phyloP scores from a whole-genome alignment of 345 rosid species.

The Eutrema yunnanense region DNA sequence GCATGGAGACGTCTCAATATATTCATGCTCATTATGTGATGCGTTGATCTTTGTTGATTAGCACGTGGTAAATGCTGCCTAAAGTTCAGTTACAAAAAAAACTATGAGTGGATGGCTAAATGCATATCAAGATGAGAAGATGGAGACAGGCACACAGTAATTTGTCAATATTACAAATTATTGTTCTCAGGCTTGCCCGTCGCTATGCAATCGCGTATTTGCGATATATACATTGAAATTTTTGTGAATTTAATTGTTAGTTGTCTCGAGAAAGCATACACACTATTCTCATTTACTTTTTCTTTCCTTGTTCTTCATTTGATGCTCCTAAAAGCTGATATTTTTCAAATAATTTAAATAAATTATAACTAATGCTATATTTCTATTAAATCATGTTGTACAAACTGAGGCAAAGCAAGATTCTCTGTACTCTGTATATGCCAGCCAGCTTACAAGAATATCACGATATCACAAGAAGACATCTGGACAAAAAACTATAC shows the following conservation, averaged over 20 bases:
- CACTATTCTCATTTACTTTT: slow-evolving; percentile 15
- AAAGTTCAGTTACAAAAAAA: too few species aligned
- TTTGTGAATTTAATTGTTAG: not conserved
- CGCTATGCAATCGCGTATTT: not conserved
- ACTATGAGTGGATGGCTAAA: too few species aligned
- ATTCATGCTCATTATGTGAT: slow-evolving; percentile 12
- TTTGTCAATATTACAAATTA: too few species aligned
- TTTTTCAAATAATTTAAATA: not conserved
- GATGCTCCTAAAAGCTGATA: slow-evolving; percentile 22
- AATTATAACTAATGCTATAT: not conserved
- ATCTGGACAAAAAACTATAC: not conserved
- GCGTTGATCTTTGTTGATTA: not conserved
- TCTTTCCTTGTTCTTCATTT: not conserved
- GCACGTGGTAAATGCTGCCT: not conserved
- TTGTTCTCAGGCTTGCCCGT: too few species aligned
- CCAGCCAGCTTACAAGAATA: slow-evolving; percentile 17
- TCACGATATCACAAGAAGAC: not conserved
- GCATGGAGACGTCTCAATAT: slow-evolving; percentile 1
- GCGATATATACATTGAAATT: not conserved
- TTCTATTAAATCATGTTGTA: not conserved
- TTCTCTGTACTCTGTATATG: slow-evolving; percentile 15
- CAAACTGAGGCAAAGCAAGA: slow-evolving; percentile 16
- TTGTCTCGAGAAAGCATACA: not conserved
- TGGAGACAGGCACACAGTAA: too few species aligned
- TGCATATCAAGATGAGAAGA: too few species aligned